Conservation (phyloP, 495 filamentous ascomycete species). For the Sphaerosporella brunnea region DNA sequence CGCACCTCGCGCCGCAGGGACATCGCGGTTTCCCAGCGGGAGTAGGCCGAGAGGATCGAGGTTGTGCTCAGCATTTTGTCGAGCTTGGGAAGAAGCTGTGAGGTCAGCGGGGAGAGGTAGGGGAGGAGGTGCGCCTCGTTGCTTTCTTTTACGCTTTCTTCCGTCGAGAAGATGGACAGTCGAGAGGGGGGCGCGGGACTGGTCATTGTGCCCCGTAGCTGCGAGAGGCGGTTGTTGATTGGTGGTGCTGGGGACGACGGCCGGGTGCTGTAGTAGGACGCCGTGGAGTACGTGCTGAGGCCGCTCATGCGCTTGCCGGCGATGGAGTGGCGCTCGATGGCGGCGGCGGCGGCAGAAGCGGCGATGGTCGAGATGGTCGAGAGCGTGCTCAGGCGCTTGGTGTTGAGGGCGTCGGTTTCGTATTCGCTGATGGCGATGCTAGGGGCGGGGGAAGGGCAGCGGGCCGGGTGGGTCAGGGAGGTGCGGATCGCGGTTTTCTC, state of each 20-base stretch:
- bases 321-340: conserved; percentile 4
- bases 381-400: neutral
- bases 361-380: conserved; percentile 8
- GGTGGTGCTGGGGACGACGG: neutral
- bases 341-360: conserved; percentile 1
- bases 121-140: conserved; percentile 3
- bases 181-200: neutral
- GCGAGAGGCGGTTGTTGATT: conserved; percentile 1
- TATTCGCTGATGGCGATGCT: neutral
- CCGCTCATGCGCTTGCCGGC: conserved; percentile 3
- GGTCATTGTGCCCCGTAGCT: neutral
- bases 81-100: conserved; percentile 1
- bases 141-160: neutral
- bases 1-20: conserved; percentile 5
- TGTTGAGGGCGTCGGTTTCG: neutral
- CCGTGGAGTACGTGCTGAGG: neutral
- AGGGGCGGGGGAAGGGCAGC: conserved; percentile 2
- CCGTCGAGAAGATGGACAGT: neutral
- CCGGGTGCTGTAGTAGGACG: conserved; percentile 1
- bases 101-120: neutral
- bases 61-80: conserved; percentile 4
- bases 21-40: conserved; percentile 5
- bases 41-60: conserved; percentile 2
- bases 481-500: neutral
- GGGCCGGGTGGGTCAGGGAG: neutral